phyloP scores from a whole-genome alignment of 148 eudicot genomes.

The Camellia japonica region DNA sequence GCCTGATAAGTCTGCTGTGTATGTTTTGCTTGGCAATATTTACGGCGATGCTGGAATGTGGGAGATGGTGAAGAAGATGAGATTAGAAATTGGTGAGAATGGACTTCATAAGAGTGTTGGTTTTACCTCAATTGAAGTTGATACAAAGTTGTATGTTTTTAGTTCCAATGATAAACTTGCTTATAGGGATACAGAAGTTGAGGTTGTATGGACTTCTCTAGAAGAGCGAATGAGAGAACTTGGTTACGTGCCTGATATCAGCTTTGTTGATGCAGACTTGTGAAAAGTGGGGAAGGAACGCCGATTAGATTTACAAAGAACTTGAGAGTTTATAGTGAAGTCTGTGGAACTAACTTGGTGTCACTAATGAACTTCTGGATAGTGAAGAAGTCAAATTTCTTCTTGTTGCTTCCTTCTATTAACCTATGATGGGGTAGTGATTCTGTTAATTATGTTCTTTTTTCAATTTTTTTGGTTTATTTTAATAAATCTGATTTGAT shows the following conservation, averaged over 20 bases:
- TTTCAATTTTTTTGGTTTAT: too few relatives aligned
- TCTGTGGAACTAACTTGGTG: too few relatives aligned
- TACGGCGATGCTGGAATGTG: constrained; percentile 18
- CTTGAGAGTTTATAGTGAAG: too few relatives aligned
- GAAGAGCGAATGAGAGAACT: constrained; percentile 8
- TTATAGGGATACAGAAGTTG: background rate
- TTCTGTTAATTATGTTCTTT: too few relatives aligned
- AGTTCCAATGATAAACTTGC: background rate
- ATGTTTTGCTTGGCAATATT: constrained; percentile 10
- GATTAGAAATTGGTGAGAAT: constrained; percentile 18
- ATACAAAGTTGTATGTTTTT: constrained; percentile 6
- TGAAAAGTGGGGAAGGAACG: background rate
- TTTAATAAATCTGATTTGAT: too few relatives aligned
- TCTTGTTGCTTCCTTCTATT: too few relatives aligned
- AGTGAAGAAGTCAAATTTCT: too few relatives aligned
- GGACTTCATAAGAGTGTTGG: constrained; percentile 15
- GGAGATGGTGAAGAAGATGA: constrained; percentile 12
- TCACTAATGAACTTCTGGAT: too few relatives aligned
- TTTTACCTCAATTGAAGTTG: constrained; percentile 15
- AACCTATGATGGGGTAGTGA: too few relatives aligned
- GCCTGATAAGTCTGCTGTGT: constrained; percentile 18
- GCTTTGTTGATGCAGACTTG: background rate
- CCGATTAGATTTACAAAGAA: too few relatives aligned
- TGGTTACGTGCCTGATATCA: constrained; percentile 3
- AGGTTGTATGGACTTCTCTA: constrained; percentile 11